Evolutionary conservation across 352 stramenopile species (phyloP).

Genomic region (Pythium angustatum): DNA sequence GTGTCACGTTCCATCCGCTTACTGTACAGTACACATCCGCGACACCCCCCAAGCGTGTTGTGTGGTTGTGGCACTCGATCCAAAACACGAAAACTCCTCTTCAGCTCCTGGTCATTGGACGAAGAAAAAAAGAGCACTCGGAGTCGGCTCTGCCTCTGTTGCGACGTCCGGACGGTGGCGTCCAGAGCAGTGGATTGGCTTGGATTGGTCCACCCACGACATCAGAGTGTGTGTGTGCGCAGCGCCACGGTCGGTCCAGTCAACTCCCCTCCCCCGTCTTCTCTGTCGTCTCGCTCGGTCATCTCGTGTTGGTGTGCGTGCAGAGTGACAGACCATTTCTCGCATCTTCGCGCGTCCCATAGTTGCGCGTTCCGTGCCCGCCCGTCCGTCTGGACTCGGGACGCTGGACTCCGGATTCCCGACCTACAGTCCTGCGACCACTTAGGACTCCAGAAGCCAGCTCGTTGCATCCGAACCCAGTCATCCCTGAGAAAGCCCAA

Average conservation of each 20-base stretch:
- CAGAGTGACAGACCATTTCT: slow-evolving; percentile 19
- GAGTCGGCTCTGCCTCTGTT: not conserved
- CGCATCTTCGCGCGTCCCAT: slow-evolving; percentile 3
- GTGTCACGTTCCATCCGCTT: not conserved
- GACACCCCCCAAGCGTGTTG: not conserved
- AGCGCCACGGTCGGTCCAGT: not conserved
- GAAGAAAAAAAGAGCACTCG: slow-evolving; percentile 10
- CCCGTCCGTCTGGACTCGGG: slow-evolving; percentile 1
- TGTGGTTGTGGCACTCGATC: not conserved
- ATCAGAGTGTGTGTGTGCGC: not conserved
- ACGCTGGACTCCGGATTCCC: slow-evolving; percentile 1
- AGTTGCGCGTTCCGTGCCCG: slow-evolving; percentile 2
- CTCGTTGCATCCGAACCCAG: not conserved
- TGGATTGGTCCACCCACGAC: slow-evolving; percentile 20
- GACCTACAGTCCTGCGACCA: no score
- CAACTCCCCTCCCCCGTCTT: not conserved
- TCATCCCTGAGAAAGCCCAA: not conserved
- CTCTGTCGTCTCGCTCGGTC: not conserved
- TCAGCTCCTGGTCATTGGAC: not conserved
- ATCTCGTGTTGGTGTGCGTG: slow-evolving; percentile 5
- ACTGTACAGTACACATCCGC: not conserved
- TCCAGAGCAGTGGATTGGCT: slow-evolving; percentile 6
- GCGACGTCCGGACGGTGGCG: not conserved
- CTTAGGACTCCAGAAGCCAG: not conserved
- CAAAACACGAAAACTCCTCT: not conserved